phyloP scores from a whole-genome alignment of 1,139 yeast genomes.

The Suhomyces choctaworum region DNA sequence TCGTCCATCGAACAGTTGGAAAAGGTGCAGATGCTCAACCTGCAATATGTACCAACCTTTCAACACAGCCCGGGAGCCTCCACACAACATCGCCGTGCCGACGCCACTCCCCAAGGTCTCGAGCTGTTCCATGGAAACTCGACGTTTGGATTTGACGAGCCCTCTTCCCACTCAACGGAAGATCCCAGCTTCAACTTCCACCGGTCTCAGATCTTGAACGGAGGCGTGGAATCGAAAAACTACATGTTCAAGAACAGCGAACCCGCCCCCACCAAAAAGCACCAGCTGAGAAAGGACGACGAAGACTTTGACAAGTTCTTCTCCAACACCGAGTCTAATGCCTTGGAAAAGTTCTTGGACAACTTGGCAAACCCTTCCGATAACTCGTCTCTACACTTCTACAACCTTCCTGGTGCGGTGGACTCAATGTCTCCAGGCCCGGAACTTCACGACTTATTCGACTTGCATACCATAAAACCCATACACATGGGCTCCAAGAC shows the following conservation, averaged over 20 bases:
- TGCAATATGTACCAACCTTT: slow-evolving; percentile 20
- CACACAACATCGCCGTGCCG: slow-evolving; percentile 2
- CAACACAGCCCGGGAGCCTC: slow-evolving; percentile 1
- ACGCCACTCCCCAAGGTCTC: slow-evolving; percentile 5
- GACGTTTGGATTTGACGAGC: slow-evolving; percentile 7
- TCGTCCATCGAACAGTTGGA: slow-evolving; percentile 41
- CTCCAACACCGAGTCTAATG: slow-evolving; percentile 46
- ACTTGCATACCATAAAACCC: slow-evolving; percentile 35
- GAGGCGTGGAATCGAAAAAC: slow-evolving; percentile 7
- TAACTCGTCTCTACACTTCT: slow-evolving; percentile 35
- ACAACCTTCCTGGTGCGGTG: slow-evolving; percentile 16
- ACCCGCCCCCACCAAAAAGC: not conserved
- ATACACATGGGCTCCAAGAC: slow-evolving; percentile 11
- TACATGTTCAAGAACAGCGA: slow-evolving; percentile 8
- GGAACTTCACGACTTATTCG: slow-evolving; percentile 24
- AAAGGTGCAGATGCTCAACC: slow-evolving; percentile 38
- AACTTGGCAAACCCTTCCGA: slow-evolving; percentile 38
- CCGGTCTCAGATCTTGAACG: slow-evolving; percentile 14
- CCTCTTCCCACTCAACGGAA: slow-evolving; percentile 3
- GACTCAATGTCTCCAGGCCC: slow-evolving; percentile 11
- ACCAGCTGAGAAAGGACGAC: slow-evolving; percentile 15
- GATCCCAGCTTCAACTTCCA: slow-evolving; percentile 15
- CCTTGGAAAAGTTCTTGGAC: slow-evolving; percentile 47
- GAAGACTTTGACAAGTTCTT: slow-evolving; percentile 48
- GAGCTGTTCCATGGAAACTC: slow-evolving; percentile 9